A percentile compares a stretch with the other conserved stretches of the same genome.
Evolutionary conservation across 148 eudicot species (phyloP).

Genomic region (Chenopodium berlandieri): DNA sequence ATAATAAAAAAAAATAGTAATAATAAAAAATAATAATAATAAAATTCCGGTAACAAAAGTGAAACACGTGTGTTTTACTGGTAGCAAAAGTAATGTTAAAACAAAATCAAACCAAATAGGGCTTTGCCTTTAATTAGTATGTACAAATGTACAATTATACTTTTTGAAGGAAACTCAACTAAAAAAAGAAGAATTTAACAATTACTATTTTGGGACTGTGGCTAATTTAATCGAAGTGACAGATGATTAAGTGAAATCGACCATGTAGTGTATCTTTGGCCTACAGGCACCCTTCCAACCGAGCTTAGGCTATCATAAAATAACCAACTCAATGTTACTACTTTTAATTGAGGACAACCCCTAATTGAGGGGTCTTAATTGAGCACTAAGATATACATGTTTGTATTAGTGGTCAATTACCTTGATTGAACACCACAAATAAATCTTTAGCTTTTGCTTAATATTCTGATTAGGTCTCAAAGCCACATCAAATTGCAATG

Average conservation of each 20-base stretch:
- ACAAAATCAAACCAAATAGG: too few relatives aligned
- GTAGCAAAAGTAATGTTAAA: too few relatives aligned
- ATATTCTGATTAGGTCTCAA: conserved; percentile 13
- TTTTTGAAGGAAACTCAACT: too few relatives aligned
- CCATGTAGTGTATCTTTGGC: conserved; percentile 30
- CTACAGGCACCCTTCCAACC: conserved; percentile 51
- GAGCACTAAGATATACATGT: conserved; percentile 11
- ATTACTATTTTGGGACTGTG: conserved; percentile 6
- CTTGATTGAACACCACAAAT: conserved; percentile 37
- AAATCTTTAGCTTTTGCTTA: conserved; percentile 11
- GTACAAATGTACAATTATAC: too few relatives aligned
- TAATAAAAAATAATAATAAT: too few relatives aligned
- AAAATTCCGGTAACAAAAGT: too few relatives aligned
- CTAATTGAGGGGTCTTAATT: conserved; percentile 22
- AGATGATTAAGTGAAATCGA: conserved; percentile 13
- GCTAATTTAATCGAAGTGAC: conserved; percentile 3
- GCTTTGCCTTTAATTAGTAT: too few relatives aligned
- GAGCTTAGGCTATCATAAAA: conserved; percentile 24
- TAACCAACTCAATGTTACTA: conserved; percentile 7
- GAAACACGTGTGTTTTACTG: too few relatives aligned
- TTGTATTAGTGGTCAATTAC: conserved; percentile 16
- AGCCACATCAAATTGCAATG: conserved; percentile 13
- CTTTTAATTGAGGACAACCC: conserved; percentile 5
- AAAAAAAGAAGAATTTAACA: not conserved
- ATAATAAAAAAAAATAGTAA: too few relatives aligned